Base-by-base conservation (phyloP, 768 basidiomycete species). In the Trametes meyenii region DNA sequence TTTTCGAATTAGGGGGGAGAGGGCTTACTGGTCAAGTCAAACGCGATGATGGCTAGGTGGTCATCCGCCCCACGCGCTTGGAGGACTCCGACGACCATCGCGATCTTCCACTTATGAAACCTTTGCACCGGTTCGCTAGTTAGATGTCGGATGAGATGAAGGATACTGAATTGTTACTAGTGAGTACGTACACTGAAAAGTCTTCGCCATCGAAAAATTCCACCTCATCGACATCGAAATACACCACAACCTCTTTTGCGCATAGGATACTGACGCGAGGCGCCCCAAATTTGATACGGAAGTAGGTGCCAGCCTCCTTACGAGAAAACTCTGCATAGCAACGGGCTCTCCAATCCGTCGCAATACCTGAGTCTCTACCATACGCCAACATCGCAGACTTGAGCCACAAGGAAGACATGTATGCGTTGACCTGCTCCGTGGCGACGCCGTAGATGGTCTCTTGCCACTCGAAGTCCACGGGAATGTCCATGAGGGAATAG, bases 251-350 rank as follows among this genome's bases (percentile, higher is more conserved):
- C 60, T 74, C 73, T n/a, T 63, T 64, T 17, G 67, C 56, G 61
- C 73, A 74, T 14, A 73, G 50, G 8, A 70, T 65, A 33, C 64
- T 51, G 53, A 74, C 61, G 19, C 64, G 63, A 11, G 71, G 72
- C 11, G 72, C 62, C 21, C 72, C 73, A 26, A 73, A 67, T 29
- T 59, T 58, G 26, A 71, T 50, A 39, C 67, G 70, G 67, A 70
- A 72, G 50, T 64, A 59, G 2, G 36, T 24, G 38, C 61, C 63
- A 33, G 50, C 59, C 51, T 61, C 64, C n/a, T 43, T 59, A n/a
- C 49, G 61, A 29, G 52, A 55, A 44, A 67, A 63, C 60, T 74
- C 73, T 1, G 73, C 71, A 7, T 73, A 63, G 44, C 62, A 69
- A 35, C 58, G 51, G 0, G 60, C 45, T 29, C 62, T 44, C 56